Conservation (phyloP, 1,284 basidiomycete species). For the Cystobasidiaceae sp. region DNA sequence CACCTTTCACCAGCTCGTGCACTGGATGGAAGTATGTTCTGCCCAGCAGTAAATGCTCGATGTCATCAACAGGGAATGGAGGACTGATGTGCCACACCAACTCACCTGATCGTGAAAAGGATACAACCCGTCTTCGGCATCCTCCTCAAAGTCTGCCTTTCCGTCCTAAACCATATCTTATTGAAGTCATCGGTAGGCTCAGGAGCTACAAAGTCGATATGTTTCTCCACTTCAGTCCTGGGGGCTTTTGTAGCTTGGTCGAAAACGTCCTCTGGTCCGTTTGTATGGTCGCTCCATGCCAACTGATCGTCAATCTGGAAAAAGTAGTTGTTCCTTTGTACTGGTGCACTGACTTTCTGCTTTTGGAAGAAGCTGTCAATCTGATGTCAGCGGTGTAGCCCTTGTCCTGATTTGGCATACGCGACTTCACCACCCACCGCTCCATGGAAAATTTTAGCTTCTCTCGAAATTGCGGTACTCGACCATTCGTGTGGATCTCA, state of each 20-base stretch:
- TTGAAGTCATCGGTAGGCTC: constrained; percentile 24
- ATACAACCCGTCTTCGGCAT: constrained; percentile 54
- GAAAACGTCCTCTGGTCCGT: constrained; percentile 61
- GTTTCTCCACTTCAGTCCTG: constrained; percentile 42
- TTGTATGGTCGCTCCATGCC: constrained; percentile 60
- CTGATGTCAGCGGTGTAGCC: neutral
- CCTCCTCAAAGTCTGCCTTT: constrained; percentile 67
- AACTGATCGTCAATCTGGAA: constrained; percentile 58
- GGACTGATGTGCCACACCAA: no score
- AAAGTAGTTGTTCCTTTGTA: constrained; percentile 60
- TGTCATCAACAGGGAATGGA: neutral
- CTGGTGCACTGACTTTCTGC: constrained; percentile 61
- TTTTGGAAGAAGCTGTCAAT: constrained; percentile 58
- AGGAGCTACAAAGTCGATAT: constrained; percentile 45
- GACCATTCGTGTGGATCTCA: constrained; percentile 63
- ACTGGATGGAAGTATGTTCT: constrained; percentile 62
- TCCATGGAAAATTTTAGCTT: constrained; percentile 62
- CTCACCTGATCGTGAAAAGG: constrained; percentile 63
- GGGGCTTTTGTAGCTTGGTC: constrained; percentile 44
- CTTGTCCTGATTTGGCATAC: neutral
- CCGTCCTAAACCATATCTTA: constrained; percentile 58
- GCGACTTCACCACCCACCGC: constrained; percentile 45
- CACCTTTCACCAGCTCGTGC: constrained; percentile 51
- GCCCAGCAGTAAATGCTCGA: neutral
- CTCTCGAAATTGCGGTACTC: constrained; percentile 64